These are phyloP conservation scores for Gyromitra esculenta DNA, from an alignment of 2,329 filamentous ascomycete genomes.

Conservation along the genomic window DNA sequence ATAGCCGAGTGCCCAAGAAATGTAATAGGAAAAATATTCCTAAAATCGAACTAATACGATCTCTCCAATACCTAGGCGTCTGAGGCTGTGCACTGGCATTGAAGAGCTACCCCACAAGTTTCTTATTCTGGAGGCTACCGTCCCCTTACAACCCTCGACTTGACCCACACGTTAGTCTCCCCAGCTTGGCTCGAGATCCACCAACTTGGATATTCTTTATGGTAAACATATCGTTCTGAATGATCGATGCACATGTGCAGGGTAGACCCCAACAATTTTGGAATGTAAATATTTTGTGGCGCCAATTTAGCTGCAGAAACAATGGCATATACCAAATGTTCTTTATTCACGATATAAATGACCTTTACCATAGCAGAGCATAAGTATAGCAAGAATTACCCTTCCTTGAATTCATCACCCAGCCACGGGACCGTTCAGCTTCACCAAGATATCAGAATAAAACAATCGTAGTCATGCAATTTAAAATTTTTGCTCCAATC, in stretches of 20 bases:
- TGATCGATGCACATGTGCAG: constrained; percentile 2
- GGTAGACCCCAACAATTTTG: neutral
- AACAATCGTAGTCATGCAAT: constrained; percentile 26
- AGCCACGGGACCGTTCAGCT: neutral
- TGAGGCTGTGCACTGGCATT: neutral
- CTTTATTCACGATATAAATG: neutral
- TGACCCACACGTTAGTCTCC: neutral
- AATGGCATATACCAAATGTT: neutral
- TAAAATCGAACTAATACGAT: neutral
- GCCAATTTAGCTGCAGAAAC: neutral
- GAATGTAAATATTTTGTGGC: neutral
- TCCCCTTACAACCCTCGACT: neutral
- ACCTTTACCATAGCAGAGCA: neutral
- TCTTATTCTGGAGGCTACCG: neutral
- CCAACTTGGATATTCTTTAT: neutral
- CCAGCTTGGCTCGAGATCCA: neutral
- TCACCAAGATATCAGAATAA: neutral
- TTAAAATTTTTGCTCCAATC: constrained; percentile 25
- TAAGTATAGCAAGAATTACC: constrained; percentile 24
- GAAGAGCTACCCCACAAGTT: neutral
- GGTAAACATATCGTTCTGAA: neutral
- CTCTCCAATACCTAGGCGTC: neutral
- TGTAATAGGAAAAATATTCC: constrained; percentile 8
- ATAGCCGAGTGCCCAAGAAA: neutral
- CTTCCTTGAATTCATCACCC: neutral